Conservation (phyloP, 2,329 filamentous ascomycete species). For the Penicillium sp. region DNA sequence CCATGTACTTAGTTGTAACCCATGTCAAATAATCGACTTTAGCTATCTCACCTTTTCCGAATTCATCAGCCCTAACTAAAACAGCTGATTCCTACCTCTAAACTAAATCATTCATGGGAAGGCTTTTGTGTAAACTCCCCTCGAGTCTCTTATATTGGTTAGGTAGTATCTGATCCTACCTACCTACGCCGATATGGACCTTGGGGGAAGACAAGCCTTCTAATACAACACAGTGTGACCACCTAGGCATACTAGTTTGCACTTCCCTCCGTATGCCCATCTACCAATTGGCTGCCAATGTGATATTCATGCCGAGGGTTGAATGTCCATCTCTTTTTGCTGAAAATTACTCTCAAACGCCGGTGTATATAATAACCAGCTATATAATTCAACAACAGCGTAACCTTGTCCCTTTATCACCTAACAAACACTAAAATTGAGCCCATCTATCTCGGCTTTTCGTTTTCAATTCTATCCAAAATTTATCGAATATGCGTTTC, state of each 20-base stretch:
- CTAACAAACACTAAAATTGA: not conserved
- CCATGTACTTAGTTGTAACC: constrained; percentile 33
- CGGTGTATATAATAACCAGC: not conserved
- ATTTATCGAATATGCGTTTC: constrained; percentile 17
- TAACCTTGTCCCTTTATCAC: not conserved
- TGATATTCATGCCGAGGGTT: constrained; percentile 4
- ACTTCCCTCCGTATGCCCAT: not conserved
- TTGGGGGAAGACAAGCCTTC: not conserved
- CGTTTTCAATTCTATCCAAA: not conserved
- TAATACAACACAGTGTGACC: constrained; percentile 20
- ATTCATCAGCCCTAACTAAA: not conserved
- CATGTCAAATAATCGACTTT: constrained; percentile 24
- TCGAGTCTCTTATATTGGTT: not conserved
- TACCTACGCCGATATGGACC: not conserved
- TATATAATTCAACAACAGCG: not conserved
- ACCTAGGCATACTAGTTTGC: not conserved
- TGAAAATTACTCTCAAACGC: not conserved
- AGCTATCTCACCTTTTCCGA: not conserved
- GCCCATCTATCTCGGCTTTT: not conserved
- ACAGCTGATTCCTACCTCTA: not conserved
- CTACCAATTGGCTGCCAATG: constrained; percentile 1
- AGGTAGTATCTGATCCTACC: not conserved
- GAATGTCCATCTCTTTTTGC: not conserved
- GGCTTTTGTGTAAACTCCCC: not conserved
- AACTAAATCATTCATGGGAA: not conserved